Evolutionary conservation across 352 stramenopile species (phyloP), one percentile per base, ranked within the genome.

Genomic region (Phytophthora pistaciae): DNA sequence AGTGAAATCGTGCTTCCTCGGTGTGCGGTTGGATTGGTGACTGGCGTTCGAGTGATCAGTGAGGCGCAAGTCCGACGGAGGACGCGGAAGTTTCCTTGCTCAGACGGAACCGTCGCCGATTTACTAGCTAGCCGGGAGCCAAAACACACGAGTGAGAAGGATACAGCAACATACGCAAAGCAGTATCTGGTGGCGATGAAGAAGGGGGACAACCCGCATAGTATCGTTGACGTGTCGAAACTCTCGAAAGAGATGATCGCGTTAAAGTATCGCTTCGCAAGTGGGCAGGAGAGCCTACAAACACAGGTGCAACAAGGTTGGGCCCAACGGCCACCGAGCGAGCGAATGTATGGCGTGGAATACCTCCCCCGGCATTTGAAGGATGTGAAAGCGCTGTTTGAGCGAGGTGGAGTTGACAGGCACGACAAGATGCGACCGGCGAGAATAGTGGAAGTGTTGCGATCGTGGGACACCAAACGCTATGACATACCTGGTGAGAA

Each of bases 31-130:
- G 54, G 62, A 9, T 4, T 23, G 9, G 42, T 63, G 4, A 69
- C 62, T 57, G 62, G 54, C 5, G 54, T 68, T 54, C 21, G 50
- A 56, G 36, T 38, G 54, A 53, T 44, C 8, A 62, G 33, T 14
- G 50, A 56, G 2, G 49, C 23, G 3, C 62, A 68, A 56, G 33
- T 63, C 13, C 62, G 53, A 14, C 42, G 55, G 9, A 18, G 53
- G 57, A 57, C 33, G 10, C 21, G 40, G 8, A 64, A 64, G 29
- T n/a, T 46, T 6, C 50, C 50, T 6, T 56, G 23, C 27, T 20
- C 16, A 10, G 10, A 23, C 13, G 29, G 25, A 44, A 9, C 3
- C 13, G 50, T 56, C 20, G 50, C 50, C 25, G 50, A 38, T 20
- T 23, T 38, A 31, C 55, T n/a, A 60, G 14, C 52, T 21, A 58